Evolutionary conservation across 306 rosid genomes (phyloP), one percentile per base, ranked within the genome.

Genomic region (Vigna reflexopilosa): DNA sequence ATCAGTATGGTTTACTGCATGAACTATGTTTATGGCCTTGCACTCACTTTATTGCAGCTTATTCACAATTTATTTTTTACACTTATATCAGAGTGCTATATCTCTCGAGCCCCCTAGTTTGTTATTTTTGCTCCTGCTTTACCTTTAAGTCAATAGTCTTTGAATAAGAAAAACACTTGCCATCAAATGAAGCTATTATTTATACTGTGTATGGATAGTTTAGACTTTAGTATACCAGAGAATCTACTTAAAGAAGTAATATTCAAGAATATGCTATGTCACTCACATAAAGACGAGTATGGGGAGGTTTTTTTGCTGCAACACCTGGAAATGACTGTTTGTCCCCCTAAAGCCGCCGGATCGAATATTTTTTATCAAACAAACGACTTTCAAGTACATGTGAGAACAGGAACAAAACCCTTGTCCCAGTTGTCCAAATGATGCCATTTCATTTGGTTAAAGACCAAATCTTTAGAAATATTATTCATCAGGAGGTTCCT

Each of bases 221-320:
- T 61, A 26, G 54, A 61, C 16, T 49, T 34, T 48, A 63, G 58
- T 40, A 69, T 57, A 67, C 19, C 17, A 66, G 64, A 61, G 84
- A 54, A 45, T 49, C 54, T 72, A 40, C 64, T 34, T 66, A 44
- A 80, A 13, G 24, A 58, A 59, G 26, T 52, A 52, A 28, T 42
- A 40, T 72, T 26, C 40, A 30, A 42, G 30, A 42, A 17, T 13
- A 7, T 59, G 19, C 36, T 44, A 40, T 52, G 34, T 62, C 40
- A 44, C 57, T 26, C 73, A 4, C 57, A 20, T 22, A 50, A 3
- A 50, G 56, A 79, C 36, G 55, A 62, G 45, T 38, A 20, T 48
- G 47, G 9, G 28, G 77, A 59, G 45, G 32, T 36, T 50, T 59
- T 34, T 47, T 77, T 67, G 55, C 42, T 22, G 52, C 47, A 14